Conservation (phyloP, 2,329 filamentous ascomycete genomes). For the Scedosporium boydii region DNA sequence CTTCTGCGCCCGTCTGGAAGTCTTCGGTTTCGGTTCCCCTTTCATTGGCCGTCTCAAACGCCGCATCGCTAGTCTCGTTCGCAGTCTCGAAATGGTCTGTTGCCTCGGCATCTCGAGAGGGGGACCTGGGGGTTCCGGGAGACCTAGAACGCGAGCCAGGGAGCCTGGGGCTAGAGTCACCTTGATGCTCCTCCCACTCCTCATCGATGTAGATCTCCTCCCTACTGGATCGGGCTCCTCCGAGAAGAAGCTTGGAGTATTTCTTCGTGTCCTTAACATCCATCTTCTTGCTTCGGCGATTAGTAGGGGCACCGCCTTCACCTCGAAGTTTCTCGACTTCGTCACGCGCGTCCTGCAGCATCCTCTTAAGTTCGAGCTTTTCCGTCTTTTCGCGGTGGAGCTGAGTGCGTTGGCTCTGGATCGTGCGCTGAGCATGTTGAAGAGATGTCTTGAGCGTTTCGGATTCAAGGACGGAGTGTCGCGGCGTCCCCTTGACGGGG, state of each 20-base stretch:
- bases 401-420: constrained; percentile 88
- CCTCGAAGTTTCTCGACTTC: constrained; percentile 68
- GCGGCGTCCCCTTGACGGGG: constrained; percentile 81
- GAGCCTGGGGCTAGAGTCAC: constrained; percentile 22
- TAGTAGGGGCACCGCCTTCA: constrained; percentile 34
- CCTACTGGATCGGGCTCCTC: constrained; percentile 60
- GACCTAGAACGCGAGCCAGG: constrained; percentile 14
- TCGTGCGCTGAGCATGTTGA: constrained; percentile 90
- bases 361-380: constrained; percentile 88
- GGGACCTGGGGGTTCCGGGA: constrained; percentile 35
- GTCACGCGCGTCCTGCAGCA: constrained; percentile 90
- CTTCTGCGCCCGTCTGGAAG: constrained; percentile 89
- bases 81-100: constrained; percentile 72
- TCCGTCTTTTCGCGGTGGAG: constrained; percentile 98
- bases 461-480: constrained; percentile 84
- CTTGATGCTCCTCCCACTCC: constrained; percentile 81
- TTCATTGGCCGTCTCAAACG: constrained; percentile 65
- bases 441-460: constrained; percentile 93
- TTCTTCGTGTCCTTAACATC: constrained; percentile 70
- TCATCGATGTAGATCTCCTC: constrained; percentile 77
- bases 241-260: constrained; percentile 55
- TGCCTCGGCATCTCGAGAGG: neutral
- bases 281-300: constrained; percentile 52
- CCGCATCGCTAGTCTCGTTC: constrained; percentile 58
- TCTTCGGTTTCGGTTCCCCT: constrained; percentile 81